Percentiles rank a stretch among this genome's conserved stretches.
Evolutionary conservation across 2,329 filamentous ascomycete genomes (phyloP).

Genomic region (Apiospora saccharicola): DNA sequence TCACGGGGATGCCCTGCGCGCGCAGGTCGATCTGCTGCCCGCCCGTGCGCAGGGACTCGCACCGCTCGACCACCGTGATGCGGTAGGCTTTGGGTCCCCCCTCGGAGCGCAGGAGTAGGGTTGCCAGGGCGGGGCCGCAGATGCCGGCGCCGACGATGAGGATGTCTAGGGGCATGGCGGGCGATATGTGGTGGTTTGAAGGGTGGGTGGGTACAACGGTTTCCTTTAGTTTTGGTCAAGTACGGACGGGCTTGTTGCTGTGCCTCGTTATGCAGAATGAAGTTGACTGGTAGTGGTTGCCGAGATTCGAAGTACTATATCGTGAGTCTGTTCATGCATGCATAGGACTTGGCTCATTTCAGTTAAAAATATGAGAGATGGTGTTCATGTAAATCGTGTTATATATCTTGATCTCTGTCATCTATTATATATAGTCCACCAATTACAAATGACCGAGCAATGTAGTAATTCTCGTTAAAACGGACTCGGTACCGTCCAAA

Average conservation of each 20-base stretch:
- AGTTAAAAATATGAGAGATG: background rate
- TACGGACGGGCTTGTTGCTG: background rate
- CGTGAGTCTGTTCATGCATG: too few relatives aligned
- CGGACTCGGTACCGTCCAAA: background rate
- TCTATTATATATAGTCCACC: background rate
- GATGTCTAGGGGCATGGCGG: constrained; percentile 23
- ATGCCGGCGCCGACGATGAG: constrained; percentile 34
- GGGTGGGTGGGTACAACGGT: background rate
- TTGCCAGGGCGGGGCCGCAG: constrained; percentile 34
- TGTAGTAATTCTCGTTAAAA: background rate
- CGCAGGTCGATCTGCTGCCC: constrained; percentile 41
- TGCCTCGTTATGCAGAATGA: background rate
- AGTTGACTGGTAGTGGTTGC: background rate
- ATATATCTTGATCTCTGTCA: background rate
- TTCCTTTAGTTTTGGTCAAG: background rate
- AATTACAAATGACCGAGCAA: background rate
- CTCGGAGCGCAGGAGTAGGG: constrained; percentile 15
- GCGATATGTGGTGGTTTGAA: background rate
- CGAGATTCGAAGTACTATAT: too few relatives aligned
- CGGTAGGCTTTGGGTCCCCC: background rate
- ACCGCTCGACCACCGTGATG: constrained; percentile 38
- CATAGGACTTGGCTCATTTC: too few relatives aligned
- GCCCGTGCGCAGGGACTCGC: constrained; percentile 31
- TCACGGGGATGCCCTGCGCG: constrained; percentile 33
- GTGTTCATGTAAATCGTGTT: background rate